Percentiles rank a stretch among this genome's conserved stretches.
These are phyloP conservation scores for Mediolabrus comicus DNA, from an alignment of 108 stramenopile species.

Conservation along the genomic window DNA sequence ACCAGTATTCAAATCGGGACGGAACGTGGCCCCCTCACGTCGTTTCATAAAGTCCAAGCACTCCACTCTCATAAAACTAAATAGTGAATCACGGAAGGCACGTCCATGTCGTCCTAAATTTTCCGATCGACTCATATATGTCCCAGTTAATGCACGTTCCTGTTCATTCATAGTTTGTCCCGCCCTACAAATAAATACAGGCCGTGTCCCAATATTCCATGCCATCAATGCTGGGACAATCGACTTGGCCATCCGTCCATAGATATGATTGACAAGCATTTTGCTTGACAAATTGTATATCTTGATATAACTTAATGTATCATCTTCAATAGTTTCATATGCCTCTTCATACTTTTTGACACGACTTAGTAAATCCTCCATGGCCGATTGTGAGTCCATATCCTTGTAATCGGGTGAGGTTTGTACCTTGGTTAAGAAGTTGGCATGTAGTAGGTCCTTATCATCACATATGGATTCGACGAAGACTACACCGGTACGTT, in stretches of 20 bases:
- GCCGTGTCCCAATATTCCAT: constrained; percentile 89
- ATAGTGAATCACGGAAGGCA: constrained; percentile 72
- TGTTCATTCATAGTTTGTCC: constrained; percentile 67
- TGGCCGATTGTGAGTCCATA: constrained; percentile 69
- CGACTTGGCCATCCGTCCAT: constrained; percentile 86
- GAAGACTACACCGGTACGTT: constrained; percentile 86
- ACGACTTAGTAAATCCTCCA: constrained; percentile 78
- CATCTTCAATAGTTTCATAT: constrained; percentile 94
- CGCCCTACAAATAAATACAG: constrained; percentile 83
- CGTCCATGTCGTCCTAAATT: constrained; percentile 62
- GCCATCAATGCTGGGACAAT: constrained; percentile 89
- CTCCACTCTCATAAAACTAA: constrained; percentile 64
- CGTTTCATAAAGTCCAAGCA: constrained; percentile 57
- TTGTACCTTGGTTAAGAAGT: constrained; percentile 76
- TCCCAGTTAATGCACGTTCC: constrained; percentile 20
- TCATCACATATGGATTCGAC: constrained; percentile 97
- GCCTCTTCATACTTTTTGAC: constrained; percentile 88
- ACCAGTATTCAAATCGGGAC: constrained; percentile 43
- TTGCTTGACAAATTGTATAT: constrained; percentile 88
- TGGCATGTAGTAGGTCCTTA: constrained; percentile 74
- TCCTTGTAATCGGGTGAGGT: constrained; percentile 84
- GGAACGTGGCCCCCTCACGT: constrained; percentile 43
- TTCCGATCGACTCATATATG: constrained; percentile 49
- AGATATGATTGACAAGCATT: constrained; percentile 63
- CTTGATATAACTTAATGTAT: constrained; percentile 92